phyloP scores from a whole-genome alignment of 148 eudicot species.

The Rheum nobile region DNA sequence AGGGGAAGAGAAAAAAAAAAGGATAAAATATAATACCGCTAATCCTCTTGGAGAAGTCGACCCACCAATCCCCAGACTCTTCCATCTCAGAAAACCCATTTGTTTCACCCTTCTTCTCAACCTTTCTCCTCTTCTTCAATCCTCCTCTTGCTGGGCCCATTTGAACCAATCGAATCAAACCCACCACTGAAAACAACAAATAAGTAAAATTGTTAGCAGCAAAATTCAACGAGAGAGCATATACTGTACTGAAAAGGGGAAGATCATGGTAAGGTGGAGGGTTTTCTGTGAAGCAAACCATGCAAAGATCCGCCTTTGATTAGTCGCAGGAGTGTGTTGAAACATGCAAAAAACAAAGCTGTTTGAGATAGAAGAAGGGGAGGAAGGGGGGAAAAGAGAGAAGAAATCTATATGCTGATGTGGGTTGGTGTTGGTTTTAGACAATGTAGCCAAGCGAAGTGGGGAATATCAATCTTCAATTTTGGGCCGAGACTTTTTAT shows the following conservation, averaged over 20 bases:
- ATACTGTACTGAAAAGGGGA: background rate
- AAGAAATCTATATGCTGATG: conserved; percentile 6
- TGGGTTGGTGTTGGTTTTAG: conserved; percentile 6
- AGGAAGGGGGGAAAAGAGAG: background rate
- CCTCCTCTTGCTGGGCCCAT: conserved; percentile 50
- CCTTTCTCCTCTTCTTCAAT: conserved; percentile 33
- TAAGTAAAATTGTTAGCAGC: background rate
- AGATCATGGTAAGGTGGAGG: conserved; percentile 11
- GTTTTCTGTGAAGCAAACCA: conserved; percentile 9
- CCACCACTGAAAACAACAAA: conserved; percentile 15
- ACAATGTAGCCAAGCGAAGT: conserved; percentile 6
- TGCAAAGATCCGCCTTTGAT: conserved; percentile 5
- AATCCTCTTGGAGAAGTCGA: conserved; percentile 31
- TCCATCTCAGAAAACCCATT: conserved; percentile 34
- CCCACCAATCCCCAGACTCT: conserved; percentile 46
- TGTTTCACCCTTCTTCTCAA: conserved; percentile 26
- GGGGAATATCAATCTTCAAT: background rate
- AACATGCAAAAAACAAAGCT: conserved; percentile 8
- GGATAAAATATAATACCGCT: conserved; percentile 21
- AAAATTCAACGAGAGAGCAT: background rate
- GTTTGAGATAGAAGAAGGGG: conserved; percentile 8
- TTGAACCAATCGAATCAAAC: conserved; percentile 29
- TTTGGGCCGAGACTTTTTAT: background rate
- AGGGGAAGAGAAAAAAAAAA: background rate
- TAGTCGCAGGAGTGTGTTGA: background rate